These are phyloP conservation scores for Candida sithepensis DNA, from an alignment of 805 yeast species.

Conservation along the genomic window DNA sequence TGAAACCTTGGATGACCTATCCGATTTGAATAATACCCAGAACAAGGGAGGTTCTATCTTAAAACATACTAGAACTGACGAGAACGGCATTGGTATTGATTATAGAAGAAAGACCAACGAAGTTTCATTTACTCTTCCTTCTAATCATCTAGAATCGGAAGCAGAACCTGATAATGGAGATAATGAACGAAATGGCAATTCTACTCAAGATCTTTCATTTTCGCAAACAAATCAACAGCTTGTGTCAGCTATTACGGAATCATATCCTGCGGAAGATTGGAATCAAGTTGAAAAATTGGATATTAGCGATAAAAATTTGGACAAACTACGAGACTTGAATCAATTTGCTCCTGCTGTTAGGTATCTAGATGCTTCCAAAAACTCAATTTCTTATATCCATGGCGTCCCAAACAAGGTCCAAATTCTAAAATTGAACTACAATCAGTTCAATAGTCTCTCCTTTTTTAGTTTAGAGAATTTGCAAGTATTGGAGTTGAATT, in stretches of 20 bases:
- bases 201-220: conserved; percentile 39
- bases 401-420: conserved; percentile 43
- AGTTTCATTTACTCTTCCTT: not conserved
- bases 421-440: conserved; percentile 36
- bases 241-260: conserved; percentile 43
- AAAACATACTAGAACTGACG: not conserved
- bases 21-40: not conserved
- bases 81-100: not conserved
- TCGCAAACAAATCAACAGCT: conserved; percentile 42
- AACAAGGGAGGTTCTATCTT: conserved; percentile 19
- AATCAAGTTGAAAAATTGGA: conserved; percentile 35
- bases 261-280: conserved; percentile 42
- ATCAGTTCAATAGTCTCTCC: conserved; percentile 38
- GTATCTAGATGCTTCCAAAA: conserved; percentile 38
- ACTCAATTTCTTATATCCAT: conserved; percentile 38
- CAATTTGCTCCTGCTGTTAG: conserved; percentile 42
- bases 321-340: conserved; percentile 41
- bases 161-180: not conserved
- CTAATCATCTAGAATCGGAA: not conserved
- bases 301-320: conserved; percentile 33
- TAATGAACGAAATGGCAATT: not conserved
- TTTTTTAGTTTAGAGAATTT: conserved; percentile 40
- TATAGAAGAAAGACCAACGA: not conserved
- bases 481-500: conserved; percentile 38
- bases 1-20: conserved; percentile 1